Conservation (phyloP, 805 yeast genomes). For the Cyberlindnera misumaiensis region DNA sequence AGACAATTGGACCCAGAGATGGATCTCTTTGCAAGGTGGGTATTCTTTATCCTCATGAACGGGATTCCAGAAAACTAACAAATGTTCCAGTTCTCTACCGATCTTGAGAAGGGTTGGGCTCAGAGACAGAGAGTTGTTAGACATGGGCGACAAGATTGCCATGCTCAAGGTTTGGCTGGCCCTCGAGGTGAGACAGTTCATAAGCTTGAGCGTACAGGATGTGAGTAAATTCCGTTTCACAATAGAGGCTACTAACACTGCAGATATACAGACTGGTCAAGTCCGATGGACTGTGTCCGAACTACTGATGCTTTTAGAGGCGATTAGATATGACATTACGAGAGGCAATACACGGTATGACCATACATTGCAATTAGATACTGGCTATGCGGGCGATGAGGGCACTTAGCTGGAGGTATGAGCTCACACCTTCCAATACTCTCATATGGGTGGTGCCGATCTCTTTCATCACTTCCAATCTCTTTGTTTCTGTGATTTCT, state of each 20-base stretch:
- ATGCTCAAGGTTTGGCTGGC: conserved; percentile 92
- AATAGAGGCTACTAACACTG: conserved; percentile 15
- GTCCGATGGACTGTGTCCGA: conserved; percentile 62
- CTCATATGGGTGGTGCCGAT: conserved; percentile 92
- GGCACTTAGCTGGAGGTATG: conserved; percentile 81
- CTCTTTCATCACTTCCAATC: conserved; percentile 74
- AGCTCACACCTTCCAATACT: conserved; percentile 86
- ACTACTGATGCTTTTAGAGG: conserved; percentile 31
- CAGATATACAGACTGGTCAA: conserved; percentile 46
- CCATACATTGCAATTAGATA: neutral
- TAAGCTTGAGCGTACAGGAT: conserved; percentile 76
- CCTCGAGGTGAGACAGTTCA: conserved; percentile 79
- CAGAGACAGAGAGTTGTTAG: conserved; percentile 55
- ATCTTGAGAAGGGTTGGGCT: conserved; percentile 62
- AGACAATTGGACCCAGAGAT: conserved; percentile 88
- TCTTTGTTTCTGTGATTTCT: conserved; percentile 56
- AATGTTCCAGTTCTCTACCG: conserved; percentile 26
- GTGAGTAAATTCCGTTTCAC: conserved; percentile 34
- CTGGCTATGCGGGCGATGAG: conserved; percentile 53
- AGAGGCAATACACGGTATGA: no score
- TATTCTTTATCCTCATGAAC: conserved; percentile 37
- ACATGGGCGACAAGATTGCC: conserved; percentile 56
- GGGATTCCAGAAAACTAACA: conserved; percentile 27
- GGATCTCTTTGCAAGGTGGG: conserved; percentile 94
- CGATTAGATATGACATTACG: no score